Evolutionary conservation across 306 rosid species (phyloP).

Genomic region (Fragaria iinumae): DNA sequence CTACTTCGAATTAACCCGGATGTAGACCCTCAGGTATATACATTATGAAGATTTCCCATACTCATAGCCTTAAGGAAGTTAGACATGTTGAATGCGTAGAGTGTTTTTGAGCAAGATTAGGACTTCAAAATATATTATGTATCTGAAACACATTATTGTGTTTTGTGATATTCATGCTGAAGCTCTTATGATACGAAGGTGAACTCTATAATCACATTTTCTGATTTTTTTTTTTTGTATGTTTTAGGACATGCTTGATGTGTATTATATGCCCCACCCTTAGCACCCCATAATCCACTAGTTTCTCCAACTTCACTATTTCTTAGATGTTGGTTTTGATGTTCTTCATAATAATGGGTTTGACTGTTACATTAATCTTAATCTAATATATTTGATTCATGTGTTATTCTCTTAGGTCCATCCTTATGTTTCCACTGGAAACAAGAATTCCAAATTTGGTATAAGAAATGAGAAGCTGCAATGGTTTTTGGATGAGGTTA

Average conservation of each 20-base stretch:
- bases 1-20: constrained; percentile 90
- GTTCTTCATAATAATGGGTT: neutral
- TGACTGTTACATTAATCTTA: neutral
- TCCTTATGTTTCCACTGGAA: constrained; percentile 96
- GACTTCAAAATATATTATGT: neutral
- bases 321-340: neutral
- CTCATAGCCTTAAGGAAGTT: neutral
- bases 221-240: neutral
- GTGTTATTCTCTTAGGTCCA: constrained; percentile 60
- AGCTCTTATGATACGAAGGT: neutral
- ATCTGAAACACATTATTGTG: constrained; percentile 12
- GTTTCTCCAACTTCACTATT: neutral
- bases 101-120: neutral
- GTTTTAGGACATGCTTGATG: neutral
- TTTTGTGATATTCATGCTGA: constrained; percentile 2
- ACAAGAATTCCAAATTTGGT: constrained; percentile 91
- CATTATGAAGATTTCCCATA: neutral
- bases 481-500: constrained; percentile 87
- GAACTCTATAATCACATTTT: neutral
- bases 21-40: constrained; percentile 83
- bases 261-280: neutral
- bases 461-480: constrained; percentile 94
- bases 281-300: neutral
- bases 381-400: neutral
- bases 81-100: neutral